Evolutionary conservation across 192 early-diverging fungal species (phyloP).

Genomic region (Phlyctochytrium arcticum): DNA sequence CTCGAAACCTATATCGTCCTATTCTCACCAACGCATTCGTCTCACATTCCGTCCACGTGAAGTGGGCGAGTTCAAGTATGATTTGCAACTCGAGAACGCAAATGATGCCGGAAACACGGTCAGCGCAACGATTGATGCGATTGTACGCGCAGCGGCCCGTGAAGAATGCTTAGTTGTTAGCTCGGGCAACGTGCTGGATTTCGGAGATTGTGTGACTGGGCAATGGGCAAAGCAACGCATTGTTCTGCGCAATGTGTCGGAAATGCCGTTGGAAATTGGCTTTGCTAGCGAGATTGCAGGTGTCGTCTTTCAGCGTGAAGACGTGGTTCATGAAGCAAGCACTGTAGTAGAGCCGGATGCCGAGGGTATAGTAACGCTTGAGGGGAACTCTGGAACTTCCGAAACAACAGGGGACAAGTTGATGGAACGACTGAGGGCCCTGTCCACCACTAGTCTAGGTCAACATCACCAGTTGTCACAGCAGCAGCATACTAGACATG

Average conservation of each 20-base stretch:
- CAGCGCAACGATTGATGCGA: constrained; percentile 74
- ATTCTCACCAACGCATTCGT: constrained; percentile 66
- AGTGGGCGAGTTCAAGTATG: constrained; percentile 86
- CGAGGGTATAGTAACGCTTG: background rate
- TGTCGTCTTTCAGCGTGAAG: constrained; percentile 50
- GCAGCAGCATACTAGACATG: too few relatives aligned
- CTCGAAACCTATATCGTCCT: constrained; percentile 66
- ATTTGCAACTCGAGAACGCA: constrained; percentile 83
- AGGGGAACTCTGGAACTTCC: too few relatives aligned
- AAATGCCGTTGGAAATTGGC: constrained; percentile 67
- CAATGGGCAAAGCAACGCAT: constrained; percentile 76
- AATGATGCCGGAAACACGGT: constrained; percentile 83
- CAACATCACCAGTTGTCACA: too few relatives aligned
- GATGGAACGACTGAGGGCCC: constrained; percentile 10
- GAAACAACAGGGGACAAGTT: constrained; percentile 6
- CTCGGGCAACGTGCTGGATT: constrained; percentile 75
- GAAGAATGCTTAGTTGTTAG: constrained; percentile 71
- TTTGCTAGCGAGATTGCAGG: constrained; percentile 47
- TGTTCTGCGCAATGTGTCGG: constrained; percentile 76
- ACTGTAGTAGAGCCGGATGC: constrained; percentile 4
- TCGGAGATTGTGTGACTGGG: constrained; percentile 93
- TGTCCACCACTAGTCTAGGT: constrained; percentile 1
- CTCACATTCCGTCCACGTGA: constrained; percentile 83
- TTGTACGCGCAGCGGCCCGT: constrained; percentile 65
- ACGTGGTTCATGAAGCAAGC: constrained; percentile 4